phyloP scores from a whole-genome alignment of 2,329 filamentous ascomycete genomes.

The Paecilomyces formosus region DNA sequence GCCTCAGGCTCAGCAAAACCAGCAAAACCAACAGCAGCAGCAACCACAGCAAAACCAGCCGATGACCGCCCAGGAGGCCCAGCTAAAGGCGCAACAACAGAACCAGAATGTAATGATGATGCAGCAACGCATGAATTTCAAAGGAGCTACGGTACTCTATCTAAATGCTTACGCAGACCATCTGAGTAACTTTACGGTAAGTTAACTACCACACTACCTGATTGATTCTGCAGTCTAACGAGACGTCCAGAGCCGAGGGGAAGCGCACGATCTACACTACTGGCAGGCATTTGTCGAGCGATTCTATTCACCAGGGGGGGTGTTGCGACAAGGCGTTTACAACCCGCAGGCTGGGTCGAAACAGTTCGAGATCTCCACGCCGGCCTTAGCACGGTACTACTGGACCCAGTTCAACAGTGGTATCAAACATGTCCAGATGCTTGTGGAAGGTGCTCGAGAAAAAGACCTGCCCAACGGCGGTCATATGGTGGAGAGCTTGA shows the following conservation, averaged over 20 bases:
- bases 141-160: slow-evolving; percentile 43
- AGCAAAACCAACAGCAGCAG: slow-evolving; percentile 23
- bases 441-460: slow-evolving; percentile 63
- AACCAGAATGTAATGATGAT: slow-evolving; percentile 30
- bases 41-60: slow-evolving; percentile 28
- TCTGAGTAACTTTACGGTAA: slow-evolving; percentile 52
- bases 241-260: slow-evolving; percentile 44
- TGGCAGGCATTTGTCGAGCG: slow-evolving; percentile 74
- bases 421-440: slow-evolving; percentile 76
- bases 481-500: slow-evolving; percentile 67
- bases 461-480: slow-evolving; percentile 53
- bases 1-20: slow-evolving; percentile 25
- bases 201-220: slow-evolving; percentile 12
- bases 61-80: slow-evolving; percentile 32
- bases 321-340: slow-evolving; percentile 65
- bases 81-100: slow-evolving; percentile 35
- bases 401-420: slow-evolving; percentile 82
- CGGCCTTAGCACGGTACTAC: slow-evolving; percentile 81
- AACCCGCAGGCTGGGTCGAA: slow-evolving; percentile 56
- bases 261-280: slow-evolving; percentile 61
- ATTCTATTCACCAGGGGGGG: slow-evolving; percentile 72
- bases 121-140: slow-evolving; percentile 29
- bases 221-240: slow-evolving; percentile 7
- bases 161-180: slow-evolving; percentile 51
- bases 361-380: slow-evolving; percentile 76